Percentiles rank a stretch among this genome's conserved stretches.
Conservation (phyloP, 371 early-diverging fungal species). For the Parasitella parasitica region DNA sequence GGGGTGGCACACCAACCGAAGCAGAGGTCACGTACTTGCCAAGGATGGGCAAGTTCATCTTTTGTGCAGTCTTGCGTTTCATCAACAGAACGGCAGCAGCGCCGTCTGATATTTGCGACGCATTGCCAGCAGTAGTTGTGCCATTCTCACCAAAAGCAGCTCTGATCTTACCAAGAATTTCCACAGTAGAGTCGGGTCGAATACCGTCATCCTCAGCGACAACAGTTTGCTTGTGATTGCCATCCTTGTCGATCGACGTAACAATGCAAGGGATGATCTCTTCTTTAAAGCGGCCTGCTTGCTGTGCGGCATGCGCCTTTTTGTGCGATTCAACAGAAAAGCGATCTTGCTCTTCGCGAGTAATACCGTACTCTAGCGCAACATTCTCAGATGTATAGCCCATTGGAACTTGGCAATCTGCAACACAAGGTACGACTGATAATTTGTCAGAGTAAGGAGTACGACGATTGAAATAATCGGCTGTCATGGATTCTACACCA, state of each 20-base stretch:
- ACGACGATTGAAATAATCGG: conserved; percentile 84
- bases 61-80: conserved; percentile 89
- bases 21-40: conserved; percentile 91
- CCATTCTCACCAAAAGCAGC: conserved; percentile 84
- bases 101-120: conserved; percentile 98
- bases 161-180: conserved; percentile 79
- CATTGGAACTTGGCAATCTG: conserved; percentile 87
- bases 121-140: conserved; percentile 96
- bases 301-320: conserved; percentile 85
- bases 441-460: conserved; percentile 75
- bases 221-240: conserved; percentile 57
- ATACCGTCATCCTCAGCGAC: conserved; percentile 93
- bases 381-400: conserved; percentile 97
- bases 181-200: conserved; percentile 77
- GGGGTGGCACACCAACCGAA: conserved; percentile 87
- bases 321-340: conserved; percentile 81
- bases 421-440: conserved; percentile 62
- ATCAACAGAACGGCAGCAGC: conserved; percentile 96
- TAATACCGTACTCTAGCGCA: conserved; percentile 78
- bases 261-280: conserved; percentile 93
- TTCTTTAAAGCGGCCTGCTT: conserved; percentile 85
- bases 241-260: conserved; percentile 70
- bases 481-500: conserved; percentile 98
- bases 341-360: conserved; percentile 86
- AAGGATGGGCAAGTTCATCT: conserved; percentile 81